Base-by-base conservation (phyloP, 2,329 filamentous ascomycete species). In the Neoscytalidium dimidiatum region DNA sequence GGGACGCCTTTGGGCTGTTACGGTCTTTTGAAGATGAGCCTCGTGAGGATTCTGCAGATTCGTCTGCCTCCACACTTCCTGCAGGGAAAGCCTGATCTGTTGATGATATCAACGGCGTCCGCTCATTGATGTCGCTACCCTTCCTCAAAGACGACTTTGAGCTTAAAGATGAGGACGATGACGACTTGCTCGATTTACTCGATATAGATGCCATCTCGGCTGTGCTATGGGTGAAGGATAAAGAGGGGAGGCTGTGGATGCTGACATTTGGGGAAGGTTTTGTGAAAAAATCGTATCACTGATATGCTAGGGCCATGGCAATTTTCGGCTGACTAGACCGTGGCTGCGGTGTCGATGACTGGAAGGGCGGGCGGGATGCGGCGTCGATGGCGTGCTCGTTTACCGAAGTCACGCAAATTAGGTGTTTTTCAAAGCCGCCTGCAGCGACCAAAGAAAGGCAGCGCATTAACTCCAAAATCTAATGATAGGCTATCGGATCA, bases 351-450 rank as follows among this genome's bases (percentile, higher is more conserved):
- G 28, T 29, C 49, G 49, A 31, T 21, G 33, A 35, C 33, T 2
- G 33, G 33, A 35, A 41, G 5, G 14, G 8, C n/a, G n/a, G 52
- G 52, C 0, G 41, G 21, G 13, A 5, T 57, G 31, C 52, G 33
- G 52, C 52, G 52, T 41, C 52, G 52, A 57, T 57, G 52, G 52
- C 52, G 52, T 57, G 52, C 52, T 57, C 14, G n/a, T 26, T 26
- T 21, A 35, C 35, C 21, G 4, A 57, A 43, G 31, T 56, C 19
- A 21, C 52, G 35, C 52, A 35, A 38, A 35, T 11, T 26, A 48
- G 44, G 19, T n/a, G n/a, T n/a, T n/a, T n/a, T n/a, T n/a, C n/a
- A n/a, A n/a, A n/a, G n/a, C n/a, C n/a, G n/a, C n/a, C n/a, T n/a
- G n/a, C n/a, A n/a, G n/a, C n/a, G n/a, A n/a, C n/a, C n/a, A n/a